Base-by-base conservation (phyloP, 2,329 filamentous ascomycete genomes). In the Diaporthe sp. region DNA sequence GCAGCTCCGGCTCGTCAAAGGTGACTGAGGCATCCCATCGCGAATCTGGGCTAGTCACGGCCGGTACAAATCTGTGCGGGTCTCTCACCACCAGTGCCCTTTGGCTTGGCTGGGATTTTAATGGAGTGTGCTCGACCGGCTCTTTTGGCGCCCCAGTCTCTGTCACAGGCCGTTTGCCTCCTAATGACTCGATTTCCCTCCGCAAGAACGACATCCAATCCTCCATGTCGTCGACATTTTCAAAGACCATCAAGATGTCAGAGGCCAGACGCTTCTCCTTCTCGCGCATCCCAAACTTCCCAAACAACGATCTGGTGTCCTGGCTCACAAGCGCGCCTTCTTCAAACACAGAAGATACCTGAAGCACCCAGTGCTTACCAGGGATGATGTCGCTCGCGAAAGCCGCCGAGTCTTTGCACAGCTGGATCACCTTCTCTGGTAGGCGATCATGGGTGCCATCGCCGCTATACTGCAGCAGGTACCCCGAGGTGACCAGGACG, bases 311-410 rank as follows among this genome's bases (percentile, higher is more conserved):
- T 67, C 89, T 89, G 4, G 89, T 85, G 50, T 90, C 88, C 3
- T 85, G 78, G 4, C 86, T 79, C 19, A 87, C 80, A 1, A 82
- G 84, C 38, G 90, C 90, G 45, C 93, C 89, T 3, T 89, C 83
- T 67, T 92, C 91, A 73, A 91, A 90, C 12, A 87, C 85, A 47
- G 94, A 92, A 3, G 91, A 92, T 30, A 96, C 90, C 78, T 95
- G 94, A 19, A 96, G 82, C 8, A 96, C 94, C 91, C 93, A 96
- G 79, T 95, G 94, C 75, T 91, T 91, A 8, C 94, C 94, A 4
- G 94, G 93, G 72, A 96, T 95, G 19, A 93, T 87, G 80, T 97
- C 94, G 77, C 92, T 95, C 1, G 92, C 94, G 82, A 95, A 96
- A 7, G 93, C 94, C 15, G 93, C 94, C 4, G 94, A 96, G 64